These are phyloP conservation scores for Cyberlindnera mississippiensis DNA, from an alignment of 805 yeast species.

Conservation along the genomic window DNA sequence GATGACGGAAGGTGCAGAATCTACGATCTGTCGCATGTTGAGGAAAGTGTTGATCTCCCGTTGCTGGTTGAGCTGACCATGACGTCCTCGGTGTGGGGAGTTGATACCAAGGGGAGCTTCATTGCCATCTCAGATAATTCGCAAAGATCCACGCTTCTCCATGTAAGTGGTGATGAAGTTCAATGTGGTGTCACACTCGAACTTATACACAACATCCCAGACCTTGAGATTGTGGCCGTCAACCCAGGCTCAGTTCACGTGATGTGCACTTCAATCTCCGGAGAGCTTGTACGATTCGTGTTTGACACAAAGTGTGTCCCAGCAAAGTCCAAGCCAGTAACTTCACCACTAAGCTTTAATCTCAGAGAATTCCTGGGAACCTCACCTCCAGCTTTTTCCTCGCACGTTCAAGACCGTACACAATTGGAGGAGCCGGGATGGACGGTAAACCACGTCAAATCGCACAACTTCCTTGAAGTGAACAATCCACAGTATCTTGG, in stretches of 20 bases:
- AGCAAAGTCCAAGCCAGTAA: not conserved
- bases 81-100: constrained; percentile 58
- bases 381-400: constrained; percentile 7
- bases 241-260: constrained; percentile 28
- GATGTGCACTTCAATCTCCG: constrained; percentile 43
- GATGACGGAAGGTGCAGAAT: constrained; percentile 54
- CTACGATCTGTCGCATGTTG: constrained; percentile 29
- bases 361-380: not conserved
- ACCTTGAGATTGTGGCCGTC: constrained; percentile 36
- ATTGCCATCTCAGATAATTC: constrained; percentile 54
- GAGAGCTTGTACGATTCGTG: constrained; percentile 27
- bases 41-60: constrained; percentile 26
- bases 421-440: constrained; percentile 48
- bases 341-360: not conserved
- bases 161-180: constrained; percentile 19
- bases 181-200: constrained; percentile 36
- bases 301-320: constrained; percentile 3
- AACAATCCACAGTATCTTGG: constrained; percentile 44
- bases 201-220: constrained; percentile 54
- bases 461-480: constrained; percentile 45
- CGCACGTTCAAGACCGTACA: constrained; percentile 32
- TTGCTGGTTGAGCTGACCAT: constrained; percentile 29
- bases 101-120: constrained; percentile 41
- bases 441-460: constrained; percentile 43
- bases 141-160: constrained; percentile 40